Base-by-base conservation (phyloP, 345 rosid genomes). In the Fremontodendron californicum region DNA sequence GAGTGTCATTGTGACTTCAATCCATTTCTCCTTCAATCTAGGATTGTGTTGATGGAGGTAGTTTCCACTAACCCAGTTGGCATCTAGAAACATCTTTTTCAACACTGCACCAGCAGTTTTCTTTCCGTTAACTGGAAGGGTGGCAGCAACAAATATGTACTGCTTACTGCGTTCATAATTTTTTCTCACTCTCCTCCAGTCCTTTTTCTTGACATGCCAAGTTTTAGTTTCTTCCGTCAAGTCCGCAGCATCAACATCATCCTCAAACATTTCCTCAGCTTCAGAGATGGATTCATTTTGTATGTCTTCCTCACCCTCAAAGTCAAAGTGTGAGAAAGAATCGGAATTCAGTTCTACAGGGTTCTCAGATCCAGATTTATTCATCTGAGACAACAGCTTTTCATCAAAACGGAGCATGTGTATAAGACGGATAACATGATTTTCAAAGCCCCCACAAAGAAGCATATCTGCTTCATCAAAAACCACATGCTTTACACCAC, bases 391-490 rank as follows among this genome's bases (percentile, higher is more conserved):
- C 71, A 88, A 83, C 57, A 83, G 84, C 73, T 96, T 96, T 84
- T 92, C 98, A 80, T 92, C 94, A 46, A 86, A 91, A 29, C 94
- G 91, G n/a, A 95, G 72, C 94, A 95, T 88, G 82, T 92, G 85
- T 55, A 90, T 82, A 48, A 95, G 88, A 80, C 97, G 94, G 61
- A 90, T 84, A 73, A 93, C 91, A 80, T 93, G 96, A 85, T 93
- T 92, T 85, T 91, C 92, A 79, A 96, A 96, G 82, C 97, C 85
- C 71, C 98, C 97, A 25, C 92, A 86, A 27, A 96, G 90, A 82
- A 96, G 98, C 99, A 96, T 91, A 81, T 93, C 99, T 33, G 98
- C 99, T 86, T 95, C 99, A 90, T 95, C 99, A 77, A 93, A 90
- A 33, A 95, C 97, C 94, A 95, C 98, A 73, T 85, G 90, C 86